A percentile compares a stretch with the other conserved stretches of the same genome.
These are phyloP conservation scores for Tuctoria greenei DNA, from an alignment of 176 grass and related monocot genomes.

Conservation along the genomic window DNA sequence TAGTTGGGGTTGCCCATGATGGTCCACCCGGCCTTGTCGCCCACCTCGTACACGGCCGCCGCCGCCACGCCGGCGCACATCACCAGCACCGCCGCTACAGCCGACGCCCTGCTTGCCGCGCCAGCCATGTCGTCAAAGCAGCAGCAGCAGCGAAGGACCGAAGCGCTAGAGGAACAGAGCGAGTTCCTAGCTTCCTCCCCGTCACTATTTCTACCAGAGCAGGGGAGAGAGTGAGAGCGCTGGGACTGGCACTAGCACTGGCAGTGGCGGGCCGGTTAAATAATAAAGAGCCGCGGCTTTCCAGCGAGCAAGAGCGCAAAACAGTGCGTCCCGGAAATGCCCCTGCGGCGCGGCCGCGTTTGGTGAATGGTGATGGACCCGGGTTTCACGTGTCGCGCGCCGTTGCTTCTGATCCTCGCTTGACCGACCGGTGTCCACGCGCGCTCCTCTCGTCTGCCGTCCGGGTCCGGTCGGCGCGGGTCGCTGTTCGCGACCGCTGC, in stretches of 20 bases:
- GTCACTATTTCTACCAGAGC: not conserved
- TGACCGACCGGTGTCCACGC: no score
- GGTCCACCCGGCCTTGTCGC: slow-evolving; percentile 62
- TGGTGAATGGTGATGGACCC: no score
- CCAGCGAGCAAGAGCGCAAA: no score
- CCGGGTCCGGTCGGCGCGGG: no score
- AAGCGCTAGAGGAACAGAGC: not conserved
- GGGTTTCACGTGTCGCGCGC: no score
- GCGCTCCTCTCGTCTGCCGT: no score
- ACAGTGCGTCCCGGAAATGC: no score
- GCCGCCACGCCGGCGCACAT: slow-evolving; percentile 39
- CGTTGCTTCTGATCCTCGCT: no score
- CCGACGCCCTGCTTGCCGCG: not conserved
- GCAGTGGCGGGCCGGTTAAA: not conserved
- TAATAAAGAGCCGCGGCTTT: no score
- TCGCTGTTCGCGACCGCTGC: no score
- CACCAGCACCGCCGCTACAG: not conserved
- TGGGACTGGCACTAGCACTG: not conserved
- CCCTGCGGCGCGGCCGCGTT: no score
- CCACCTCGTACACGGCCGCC: slow-evolving; percentile 61
- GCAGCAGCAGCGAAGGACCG: no score
- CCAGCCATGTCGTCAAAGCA: slow-evolving; percentile 25
- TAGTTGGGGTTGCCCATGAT: slow-evolving; percentile 56
- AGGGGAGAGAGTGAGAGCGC: not conserved
- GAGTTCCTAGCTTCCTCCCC: not conserved